These are phyloP conservation scores for Apostasia ramifera DNA, from an alignment of 106 monocot species.

Conservation along the genomic window DNA sequence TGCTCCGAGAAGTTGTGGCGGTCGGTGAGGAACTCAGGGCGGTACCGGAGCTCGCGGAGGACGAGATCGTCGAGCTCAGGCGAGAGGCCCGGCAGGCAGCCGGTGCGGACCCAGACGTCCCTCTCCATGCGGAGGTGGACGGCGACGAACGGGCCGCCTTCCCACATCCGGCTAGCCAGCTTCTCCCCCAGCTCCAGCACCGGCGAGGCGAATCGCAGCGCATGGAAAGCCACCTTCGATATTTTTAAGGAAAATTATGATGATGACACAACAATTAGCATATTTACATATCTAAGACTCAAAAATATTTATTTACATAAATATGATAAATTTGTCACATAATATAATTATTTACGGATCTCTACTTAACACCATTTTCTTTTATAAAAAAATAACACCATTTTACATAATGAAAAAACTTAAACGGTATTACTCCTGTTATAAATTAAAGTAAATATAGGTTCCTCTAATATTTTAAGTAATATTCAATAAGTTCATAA, in stretches of 20 bases:
- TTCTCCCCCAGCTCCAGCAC: constrained; percentile 23
- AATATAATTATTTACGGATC: too few species aligned
- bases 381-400: too few species aligned
- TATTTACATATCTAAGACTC: not conserved
- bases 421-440: too few species aligned
- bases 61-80: constrained; percentile 21
- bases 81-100: constrained; percentile 30
- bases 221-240: constrained; percentile 33
- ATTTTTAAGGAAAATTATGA: not conserved
- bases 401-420: too few species aligned
- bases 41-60: not conserved
- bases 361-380: too few species aligned
- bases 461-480: too few species aligned
- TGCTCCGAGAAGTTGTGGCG: constrained; percentile 14
- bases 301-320: too few species aligned
- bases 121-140: constrained; percentile 45
- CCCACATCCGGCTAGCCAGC: constrained; percentile 23
- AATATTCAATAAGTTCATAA: too few species aligned
- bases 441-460: too few species aligned
- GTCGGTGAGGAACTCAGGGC: constrained; percentile 35
- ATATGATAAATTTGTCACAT: too few species aligned
- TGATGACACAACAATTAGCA: not conserved
- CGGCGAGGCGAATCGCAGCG: constrained; percentile 18
- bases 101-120: constrained; percentile 48
- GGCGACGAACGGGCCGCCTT: constrained; percentile 25